These are phyloP conservation scores for Alloascoidea hylecoeti DNA, from an alignment of 805 yeast genomes.

Conservation along the genomic window DNA sequence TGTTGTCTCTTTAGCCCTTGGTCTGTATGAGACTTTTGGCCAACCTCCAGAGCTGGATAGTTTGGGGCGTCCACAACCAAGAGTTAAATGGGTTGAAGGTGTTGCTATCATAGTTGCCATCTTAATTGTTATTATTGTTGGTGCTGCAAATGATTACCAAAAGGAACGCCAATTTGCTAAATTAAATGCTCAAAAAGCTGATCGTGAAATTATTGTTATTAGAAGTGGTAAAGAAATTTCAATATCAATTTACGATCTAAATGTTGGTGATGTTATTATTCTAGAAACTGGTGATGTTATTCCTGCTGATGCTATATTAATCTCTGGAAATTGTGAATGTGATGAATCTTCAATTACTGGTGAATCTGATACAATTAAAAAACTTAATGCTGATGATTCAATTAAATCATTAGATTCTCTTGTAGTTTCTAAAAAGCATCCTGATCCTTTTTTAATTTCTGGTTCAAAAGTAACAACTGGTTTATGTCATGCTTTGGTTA, in stretches of 20 bases:
- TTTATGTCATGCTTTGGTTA: constrained; percentile 70
- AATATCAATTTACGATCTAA: constrained; percentile 57
- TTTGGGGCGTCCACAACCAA: constrained; percentile 64
- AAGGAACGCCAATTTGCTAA: constrained; percentile 88
- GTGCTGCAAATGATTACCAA: constrained; percentile 93
- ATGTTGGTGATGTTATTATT: constrained; percentile 76
- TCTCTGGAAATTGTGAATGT: constrained; percentile 67
- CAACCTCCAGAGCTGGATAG: constrained; percentile 65
- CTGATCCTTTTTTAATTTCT: constrained; percentile 77
- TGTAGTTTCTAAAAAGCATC: neutral
- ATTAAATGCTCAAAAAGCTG: constrained; percentile 79
- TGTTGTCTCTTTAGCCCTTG: constrained; percentile 74
- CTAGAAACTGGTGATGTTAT: constrained; percentile 91
- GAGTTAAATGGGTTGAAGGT: constrained; percentile 98
- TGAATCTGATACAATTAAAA: constrained; percentile 74
- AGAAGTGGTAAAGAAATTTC: constrained; percentile 57
- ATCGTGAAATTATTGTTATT: constrained; percentile 62
- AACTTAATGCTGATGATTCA: constrained; percentile 37
- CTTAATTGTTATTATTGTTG: constrained; percentile 79
- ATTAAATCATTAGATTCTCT: constrained; percentile 14
- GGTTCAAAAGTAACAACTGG: constrained; percentile 87
- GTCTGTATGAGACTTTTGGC: constrained; percentile 85
- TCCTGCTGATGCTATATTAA: constrained; percentile 75
- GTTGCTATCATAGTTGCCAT: constrained; percentile 93
- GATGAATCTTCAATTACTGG: constrained; percentile 94